phyloP scores from a whole-genome alignment of 2,329 filamentous ascomycete species.

The Ascochyta koolunga region DNA sequence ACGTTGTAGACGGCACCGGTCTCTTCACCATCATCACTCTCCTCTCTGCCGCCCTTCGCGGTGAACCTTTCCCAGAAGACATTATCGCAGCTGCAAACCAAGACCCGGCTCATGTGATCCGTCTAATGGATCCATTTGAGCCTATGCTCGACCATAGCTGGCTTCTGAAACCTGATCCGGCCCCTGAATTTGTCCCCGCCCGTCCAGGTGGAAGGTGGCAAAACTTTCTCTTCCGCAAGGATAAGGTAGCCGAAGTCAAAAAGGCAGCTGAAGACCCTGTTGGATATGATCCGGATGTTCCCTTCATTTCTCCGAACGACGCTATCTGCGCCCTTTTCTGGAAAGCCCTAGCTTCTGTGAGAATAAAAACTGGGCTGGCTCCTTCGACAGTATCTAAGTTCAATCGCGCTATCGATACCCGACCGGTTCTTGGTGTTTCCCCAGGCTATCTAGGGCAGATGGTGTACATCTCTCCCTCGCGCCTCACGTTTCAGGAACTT shows the following conservation, averaged over 20 bases:
- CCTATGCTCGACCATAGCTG: conserved; percentile 19
- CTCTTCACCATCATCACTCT: conserved; percentile 31
- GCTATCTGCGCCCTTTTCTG: conserved; percentile 45
- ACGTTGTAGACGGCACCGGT: conserved; percentile 37
- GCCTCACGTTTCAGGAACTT: conserved; percentile 28
- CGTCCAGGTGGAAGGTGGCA: conserved; percentile 18
- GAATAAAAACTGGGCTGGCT: conserved; percentile 20
- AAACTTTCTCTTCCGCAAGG: conserved; percentile 29
- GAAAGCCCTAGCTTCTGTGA: conserved; percentile 36
- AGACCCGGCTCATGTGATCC: conserved; percentile 28
- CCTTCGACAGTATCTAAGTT: conserved; percentile 27
- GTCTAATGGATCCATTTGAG: conserved; percentile 22
- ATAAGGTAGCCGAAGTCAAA: conserved; percentile 17
- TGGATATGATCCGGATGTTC: conserved; percentile 25
- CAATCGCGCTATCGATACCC: conserved; percentile 35
- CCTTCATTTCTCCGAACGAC: conserved; percentile 39
- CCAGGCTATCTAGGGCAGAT: conserved; percentile 38
- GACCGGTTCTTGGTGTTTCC: conserved; percentile 30
- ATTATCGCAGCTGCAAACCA: conserved; percentile 22
- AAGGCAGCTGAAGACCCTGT: conserved; percentile 20
- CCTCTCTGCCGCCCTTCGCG: conserved; percentile 25
- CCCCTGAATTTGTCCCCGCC: conserved; percentile 5
- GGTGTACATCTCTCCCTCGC: conserved; percentile 28
- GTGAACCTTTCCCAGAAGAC: conserved; percentile 18
- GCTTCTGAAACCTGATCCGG: conserved; percentile 11